These are phyloP conservation scores for Pleurozium schreberi DNA, from an alignment of 225 moss, liverwort and hornwort genomes.

Conservation along the genomic window DNA sequence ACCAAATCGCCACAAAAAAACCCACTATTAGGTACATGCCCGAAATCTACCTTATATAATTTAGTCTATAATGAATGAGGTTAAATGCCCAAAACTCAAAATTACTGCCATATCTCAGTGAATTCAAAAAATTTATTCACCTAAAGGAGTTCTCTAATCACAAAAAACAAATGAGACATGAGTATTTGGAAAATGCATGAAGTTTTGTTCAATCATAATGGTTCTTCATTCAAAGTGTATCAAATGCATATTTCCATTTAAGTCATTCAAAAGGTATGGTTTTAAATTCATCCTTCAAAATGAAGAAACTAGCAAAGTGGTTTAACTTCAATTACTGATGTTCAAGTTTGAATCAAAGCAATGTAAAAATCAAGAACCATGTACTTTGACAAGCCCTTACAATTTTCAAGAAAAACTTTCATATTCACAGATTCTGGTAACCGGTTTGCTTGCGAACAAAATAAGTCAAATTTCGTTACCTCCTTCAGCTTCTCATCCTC, in stretches of 20 bases:
- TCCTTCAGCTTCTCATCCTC: constrained; percentile 26
- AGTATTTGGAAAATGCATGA: background rate
- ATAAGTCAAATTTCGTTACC: constrained; percentile 9
- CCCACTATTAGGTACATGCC: no score
- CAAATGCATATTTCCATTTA: no score
- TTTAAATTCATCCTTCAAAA: background rate
- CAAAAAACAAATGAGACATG: no score
- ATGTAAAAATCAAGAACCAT: background rate
- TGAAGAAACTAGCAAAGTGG: background rate
- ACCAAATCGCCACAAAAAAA: no score
- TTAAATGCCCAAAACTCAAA: background rate
- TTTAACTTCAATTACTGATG: background rate
- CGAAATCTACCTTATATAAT: no score
- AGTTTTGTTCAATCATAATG: background rate
- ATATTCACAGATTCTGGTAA: background rate
- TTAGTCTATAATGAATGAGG: no score
- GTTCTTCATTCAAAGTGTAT: background rate
- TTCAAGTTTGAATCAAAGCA: background rate
- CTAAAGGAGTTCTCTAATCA: no score
- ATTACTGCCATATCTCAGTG: background rate
- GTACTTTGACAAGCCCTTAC: background rate
- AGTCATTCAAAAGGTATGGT: background rate
- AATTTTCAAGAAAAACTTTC: background rate
- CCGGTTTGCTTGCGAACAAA: background rate
- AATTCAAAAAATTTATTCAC: background rate